Evolutionary conservation across 371 early-diverging fungal genomes (phyloP), one percentile per base, ranked within the genome.

Genomic region (Dentiscutata heterogama): DNA sequence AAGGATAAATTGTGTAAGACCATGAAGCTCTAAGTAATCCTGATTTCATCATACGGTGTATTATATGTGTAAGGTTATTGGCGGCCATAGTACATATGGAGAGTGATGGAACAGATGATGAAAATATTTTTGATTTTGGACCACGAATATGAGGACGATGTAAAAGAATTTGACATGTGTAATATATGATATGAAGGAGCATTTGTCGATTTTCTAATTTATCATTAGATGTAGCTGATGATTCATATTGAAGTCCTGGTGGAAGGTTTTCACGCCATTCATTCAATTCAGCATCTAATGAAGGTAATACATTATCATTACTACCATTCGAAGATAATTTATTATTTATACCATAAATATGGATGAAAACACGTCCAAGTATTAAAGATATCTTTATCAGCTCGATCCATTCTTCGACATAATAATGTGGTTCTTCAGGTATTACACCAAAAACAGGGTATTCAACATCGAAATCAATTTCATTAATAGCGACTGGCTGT

Each of bases 111-210:
- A 76, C 67, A 14, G 82, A 65, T n/a, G 77, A 76, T 13, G 77
- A 67, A 22, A 67, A 77, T 22, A 46, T 77, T 65, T 82, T 82
- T 42, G 82, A 76, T 76, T 77, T 75, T 16, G 82, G 82, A 22
- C 76, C 68, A 39, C 58, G 51, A 14, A 82, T 82, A 67, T 82
- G 58, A 53, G 89, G 89, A 14, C 87, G 85, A 58, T 88, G 83
- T n/a, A 89, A 87, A 46, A 89, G 84, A 22, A 89, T 85, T 78
- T 72, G 73, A 72, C 22, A 11, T 18, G 54, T 64, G 25, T 72
- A 72, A 60, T 22, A 80, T 50, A 72, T 4, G 50, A 82, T 29
- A 76, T 76, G 54, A n/a, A 63, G 3, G 31, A 53, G 16, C 3
- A 35, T 3, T 50, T 31, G n/a, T 46, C 65, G 64, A 51, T 63